Percentiles rank a stretch among this genome's conserved stretches.
Evolutionary conservation across 2,329 filamentous ascomycete species (phyloP).

Genomic region (Fusarium hainanense): DNA sequence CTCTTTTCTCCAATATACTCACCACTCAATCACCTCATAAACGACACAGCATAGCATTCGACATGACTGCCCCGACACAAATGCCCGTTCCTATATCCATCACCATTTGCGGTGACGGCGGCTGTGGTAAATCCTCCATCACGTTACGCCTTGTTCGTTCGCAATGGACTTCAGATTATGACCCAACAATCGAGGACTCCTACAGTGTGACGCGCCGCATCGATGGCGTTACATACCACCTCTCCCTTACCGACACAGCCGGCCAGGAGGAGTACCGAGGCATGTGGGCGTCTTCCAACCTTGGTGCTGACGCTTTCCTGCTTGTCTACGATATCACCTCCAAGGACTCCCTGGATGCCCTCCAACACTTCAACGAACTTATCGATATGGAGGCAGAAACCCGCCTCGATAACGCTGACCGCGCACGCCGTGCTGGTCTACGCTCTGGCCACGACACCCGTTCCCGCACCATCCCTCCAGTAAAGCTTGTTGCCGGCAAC

Average conservation of each 20-base stretch:
- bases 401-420: constrained; percentile 69
- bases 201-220: constrained; percentile 85
- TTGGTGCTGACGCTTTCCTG: constrained; percentile 83
- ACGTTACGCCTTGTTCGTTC: constrained; percentile 84
- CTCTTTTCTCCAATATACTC: not conserved
- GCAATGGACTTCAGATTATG: constrained; percentile 86
- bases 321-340: constrained; percentile 90
- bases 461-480: constrained; percentile 70
- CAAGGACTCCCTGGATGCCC: constrained; percentile 72
- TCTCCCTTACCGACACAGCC: constrained; percentile 83
- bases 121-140: constrained; percentile 86
- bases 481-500: constrained; percentile 88
- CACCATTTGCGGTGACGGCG: constrained; percentile 88
- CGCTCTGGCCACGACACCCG: constrained; percentile 50
- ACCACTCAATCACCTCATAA: not conserved
- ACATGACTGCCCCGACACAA: constrained; percentile 40
- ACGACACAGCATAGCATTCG: not conserved
- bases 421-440: constrained; percentile 59
- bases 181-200: constrained; percentile 84
- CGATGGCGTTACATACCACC: constrained; percentile 83
- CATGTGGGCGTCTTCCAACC: constrained; percentile 84
- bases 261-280: constrained; percentile 92
- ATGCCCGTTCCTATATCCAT: constrained; percentile 72
- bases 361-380: constrained; percentile 83
- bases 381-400: constrained; percentile 86